phyloP scores from a whole-genome alignment of 2,329 filamentous ascomycete genomes.

The Aureobasidium musti region DNA sequence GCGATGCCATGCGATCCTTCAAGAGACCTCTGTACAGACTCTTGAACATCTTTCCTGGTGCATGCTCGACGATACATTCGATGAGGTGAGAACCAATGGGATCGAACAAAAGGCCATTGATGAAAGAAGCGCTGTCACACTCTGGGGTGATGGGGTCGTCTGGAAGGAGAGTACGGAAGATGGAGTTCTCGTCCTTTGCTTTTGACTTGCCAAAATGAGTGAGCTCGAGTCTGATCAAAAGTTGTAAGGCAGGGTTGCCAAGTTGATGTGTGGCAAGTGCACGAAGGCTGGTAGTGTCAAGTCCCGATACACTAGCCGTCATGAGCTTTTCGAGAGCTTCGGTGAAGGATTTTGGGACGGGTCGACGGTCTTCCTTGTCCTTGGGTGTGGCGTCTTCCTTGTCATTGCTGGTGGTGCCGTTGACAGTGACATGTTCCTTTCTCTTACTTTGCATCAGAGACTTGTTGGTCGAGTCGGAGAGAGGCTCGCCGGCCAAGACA shows the following conservation, averaged over 20 bases:
- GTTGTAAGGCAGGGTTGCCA: slow-evolving; percentile 89
- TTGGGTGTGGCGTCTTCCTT: slow-evolving; percentile 4
- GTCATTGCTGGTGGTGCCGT: slow-evolving; percentile 50
- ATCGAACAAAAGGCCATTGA: slow-evolving; percentile 87
- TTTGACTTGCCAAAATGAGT: slow-evolving; percentile 68
- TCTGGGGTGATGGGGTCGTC: slow-evolving; percentile 74
- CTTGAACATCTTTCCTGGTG: slow-evolving; percentile 89
- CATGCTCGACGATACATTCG: slow-evolving; percentile 78
- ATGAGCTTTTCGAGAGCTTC: slow-evolving; percentile 80
- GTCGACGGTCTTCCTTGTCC: slow-evolving; percentile 49
- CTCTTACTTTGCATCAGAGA: slow-evolving; percentile 85
- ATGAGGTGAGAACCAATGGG: slow-evolving; percentile 85
- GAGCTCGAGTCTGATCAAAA: slow-evolving; percentile 84
- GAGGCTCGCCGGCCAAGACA: slow-evolving; percentile 77
- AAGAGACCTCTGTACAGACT: slow-evolving; percentile 78
- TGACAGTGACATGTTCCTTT: slow-evolving; percentile 78
- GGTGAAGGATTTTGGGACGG: slow-evolving; percentile 77
- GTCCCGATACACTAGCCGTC: slow-evolving; percentile 67
- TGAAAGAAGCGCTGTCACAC: slow-evolving; percentile 73
- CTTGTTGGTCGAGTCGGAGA: slow-evolving; percentile 68
- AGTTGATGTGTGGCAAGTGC: slow-evolving; percentile 85
- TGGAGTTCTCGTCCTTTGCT: slow-evolving; percentile 64
- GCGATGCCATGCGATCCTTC: slow-evolving; percentile 73
- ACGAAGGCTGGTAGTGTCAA: slow-evolving; percentile 78
- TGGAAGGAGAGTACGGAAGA: slow-evolving; percentile 76